Evolutionary conservation across 2,329 filamentous ascomycete species (phyloP).

Genomic region (Cytospora piceae): DNA sequence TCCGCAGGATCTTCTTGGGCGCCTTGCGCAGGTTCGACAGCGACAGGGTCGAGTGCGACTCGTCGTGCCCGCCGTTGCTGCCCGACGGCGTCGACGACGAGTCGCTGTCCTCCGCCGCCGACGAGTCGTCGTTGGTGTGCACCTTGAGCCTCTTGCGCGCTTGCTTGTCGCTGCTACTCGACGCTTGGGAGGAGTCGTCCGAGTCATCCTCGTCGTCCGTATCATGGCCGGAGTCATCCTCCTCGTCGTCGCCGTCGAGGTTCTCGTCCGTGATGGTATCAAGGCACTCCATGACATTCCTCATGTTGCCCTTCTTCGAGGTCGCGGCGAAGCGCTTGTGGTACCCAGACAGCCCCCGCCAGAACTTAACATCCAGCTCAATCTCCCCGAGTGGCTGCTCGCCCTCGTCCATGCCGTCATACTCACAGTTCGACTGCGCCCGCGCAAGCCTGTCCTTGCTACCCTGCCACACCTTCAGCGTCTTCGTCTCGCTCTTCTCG

Average conservation of each 20-base stretch:
- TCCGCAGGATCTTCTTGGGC: slow-evolving; percentile 33
- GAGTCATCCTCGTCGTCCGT: slow-evolving; percentile 29
- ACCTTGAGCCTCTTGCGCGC: slow-evolving; percentile 29
- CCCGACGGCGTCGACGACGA: slow-evolving; percentile 37
- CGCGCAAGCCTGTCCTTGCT: slow-evolving; percentile 53
- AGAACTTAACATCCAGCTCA: slow-evolving; percentile 61
- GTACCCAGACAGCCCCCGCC: slow-evolving; percentile 62
- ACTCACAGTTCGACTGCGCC: slow-evolving; percentile 42
- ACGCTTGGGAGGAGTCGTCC: slow-evolving; percentile 27
- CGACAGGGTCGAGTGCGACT: slow-evolving; percentile 23
- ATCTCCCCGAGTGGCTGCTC: slow-evolving; percentile 61
- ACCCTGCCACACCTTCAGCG: slow-evolving; percentile 68
- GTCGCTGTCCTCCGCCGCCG: slow-evolving; percentile 35
- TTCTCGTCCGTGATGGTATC: slow-evolving; percentile 63
- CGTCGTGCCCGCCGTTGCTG: slow-evolving; percentile 38
- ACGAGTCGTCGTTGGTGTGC: slow-evolving; percentile 29
- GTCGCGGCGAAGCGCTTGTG: slow-evolving; percentile 58
- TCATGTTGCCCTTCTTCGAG: slow-evolving; percentile 56
- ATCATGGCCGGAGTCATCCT: slow-evolving; percentile 21
- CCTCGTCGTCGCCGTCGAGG: slow-evolving; percentile 36
- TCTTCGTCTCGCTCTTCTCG: slow-evolving; percentile 63
- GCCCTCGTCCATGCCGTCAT: slow-evolving; percentile 52
- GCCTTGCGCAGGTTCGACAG: slow-evolving; percentile 40
- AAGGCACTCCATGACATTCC: slow-evolving; percentile 66
- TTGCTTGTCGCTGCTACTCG: slow-evolving; percentile 23